Percentiles rank a stretch among this genome's conserved stretches.
Evolutionary conservation across 1,139 yeast species (phyloP).

Genomic region (Saccharomycopsis hybrid): DNA sequence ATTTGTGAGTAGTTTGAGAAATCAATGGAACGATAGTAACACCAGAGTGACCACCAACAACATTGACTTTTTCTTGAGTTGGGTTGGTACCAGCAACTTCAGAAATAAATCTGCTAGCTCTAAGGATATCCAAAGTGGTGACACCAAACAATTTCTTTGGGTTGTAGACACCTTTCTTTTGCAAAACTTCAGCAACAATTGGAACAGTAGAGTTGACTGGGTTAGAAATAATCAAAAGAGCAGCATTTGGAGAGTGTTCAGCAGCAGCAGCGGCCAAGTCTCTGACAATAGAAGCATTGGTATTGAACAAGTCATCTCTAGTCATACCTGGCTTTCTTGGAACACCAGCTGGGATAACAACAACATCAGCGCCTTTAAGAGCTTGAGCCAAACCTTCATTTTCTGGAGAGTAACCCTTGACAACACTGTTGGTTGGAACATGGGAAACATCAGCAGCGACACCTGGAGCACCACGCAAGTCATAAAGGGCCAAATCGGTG

Average conservation of each 20-base stretch:
- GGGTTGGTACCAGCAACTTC: constrained; percentile 41
- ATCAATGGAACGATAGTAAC: constrained; percentile 94
- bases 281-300: constrained; percentile 93
- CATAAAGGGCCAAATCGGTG: constrained; percentile 80
- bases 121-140: constrained; percentile 90
- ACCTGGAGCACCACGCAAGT: constrained; percentile 92
- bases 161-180: constrained; percentile 80
- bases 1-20: constrained; percentile 60
- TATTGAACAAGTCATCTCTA: constrained; percentile 94
- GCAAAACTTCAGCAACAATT: constrained; percentile 91
- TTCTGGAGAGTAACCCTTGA: constrained; percentile 81
- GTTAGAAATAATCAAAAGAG: constrained; percentile 84
- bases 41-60: constrained; percentile 98
- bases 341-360: constrained; percentile 96
- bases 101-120: constrained; percentile 89
- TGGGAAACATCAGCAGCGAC: constrained; percentile 96
- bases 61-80: constrained; percentile 59
- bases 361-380: constrained; percentile 76
- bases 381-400: constrained; percentile 75
- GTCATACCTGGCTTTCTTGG: constrained; percentile 99
- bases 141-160: constrained; percentile 94
- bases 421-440: constrained; percentile 83
- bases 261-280: constrained; percentile 89
- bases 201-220: constrained; percentile 99
- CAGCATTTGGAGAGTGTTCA: constrained; percentile 80